Evolutionary conservation across 768 basidiomycete genomes (phyloP), one percentile per base, ranked within the genome.

Genomic region (Hirschioporus abietinus): DNA sequence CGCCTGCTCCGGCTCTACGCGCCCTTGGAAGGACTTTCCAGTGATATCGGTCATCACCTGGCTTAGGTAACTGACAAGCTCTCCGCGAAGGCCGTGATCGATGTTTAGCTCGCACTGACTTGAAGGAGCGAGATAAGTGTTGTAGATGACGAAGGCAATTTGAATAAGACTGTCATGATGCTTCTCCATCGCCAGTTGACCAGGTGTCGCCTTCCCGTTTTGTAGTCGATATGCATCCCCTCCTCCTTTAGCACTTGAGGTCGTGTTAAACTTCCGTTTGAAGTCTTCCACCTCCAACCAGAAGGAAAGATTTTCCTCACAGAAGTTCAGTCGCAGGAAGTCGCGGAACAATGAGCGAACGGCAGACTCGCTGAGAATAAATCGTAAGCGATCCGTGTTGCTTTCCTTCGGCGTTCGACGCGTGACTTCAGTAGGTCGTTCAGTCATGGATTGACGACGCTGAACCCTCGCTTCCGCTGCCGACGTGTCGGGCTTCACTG

Each of bases 231-330:
- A 52, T 8, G 0, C 58, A 23, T 83, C 77, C 15, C 76, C 72
- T 34, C 82, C 83, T 8, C 91, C 90, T 67, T 91, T 87, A 15
- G 95, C 96, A 71, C 89, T 95, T 4, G 94, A 96, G 0, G 97
- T 97, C 66, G 95, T 98, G 73, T 88, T 89, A 80, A 99, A 99
- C 75, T 95, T 91, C 72, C 90, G 87, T 79, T 95, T 96, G 81
- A 99, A 97, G 75, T 99, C 97, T 75, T 94, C 86, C 1, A 98
- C 96, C 73, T 99, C 97, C 66, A 99, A 76, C 92, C 95, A 99
- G 80, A 98, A 99, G 61, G 91, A 90, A 70, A 99, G 79, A 75
- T 99, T 99, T 82, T 99, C 97, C 74, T 99, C 97, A 79, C 94
- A 99, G 76, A 97, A 99, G 76, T 98, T 99, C 66, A 87, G 84